Evolutionary conservation across 2,329 filamentous ascomycete genomes (phyloP).

Genomic region (Huntiella savannae): DNA sequence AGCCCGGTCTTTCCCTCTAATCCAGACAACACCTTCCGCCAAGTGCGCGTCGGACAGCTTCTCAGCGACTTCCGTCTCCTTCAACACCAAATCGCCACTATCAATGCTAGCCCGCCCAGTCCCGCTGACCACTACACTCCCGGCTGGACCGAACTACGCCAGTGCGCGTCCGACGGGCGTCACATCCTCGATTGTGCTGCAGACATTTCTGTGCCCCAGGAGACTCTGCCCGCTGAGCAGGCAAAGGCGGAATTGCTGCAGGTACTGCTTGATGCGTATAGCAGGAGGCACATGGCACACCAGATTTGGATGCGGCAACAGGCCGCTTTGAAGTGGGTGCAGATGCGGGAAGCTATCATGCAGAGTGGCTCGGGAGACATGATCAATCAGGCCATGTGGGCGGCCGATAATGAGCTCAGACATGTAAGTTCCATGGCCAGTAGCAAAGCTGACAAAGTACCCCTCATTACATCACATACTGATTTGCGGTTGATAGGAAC

Average conservation of each 20-base stretch:
- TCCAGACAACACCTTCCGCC: conserved; percentile 42
- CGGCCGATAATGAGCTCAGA: conserved; percentile 38
- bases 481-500: conserved; percentile 25
- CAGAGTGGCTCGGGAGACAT: conserved; percentile 22
- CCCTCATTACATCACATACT: not conserved
- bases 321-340: conserved; percentile 40
- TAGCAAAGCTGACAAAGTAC: too few relatives aligned
- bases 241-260: conserved; percentile 7
- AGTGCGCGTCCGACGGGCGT: conserved; percentile 43
- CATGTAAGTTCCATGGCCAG: conserved; percentile 24
- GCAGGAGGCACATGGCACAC: conserved; percentile 42
- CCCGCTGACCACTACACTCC: conserved; percentile 43
- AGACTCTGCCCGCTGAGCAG: conserved; percentile 13
- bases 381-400: conserved; percentile 26
- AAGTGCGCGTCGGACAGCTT: conserved; percentile 40
- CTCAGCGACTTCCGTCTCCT: conserved; percentile 42
- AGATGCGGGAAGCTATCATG: conserved; percentile 32
- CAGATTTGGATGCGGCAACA: conserved; percentile 45
- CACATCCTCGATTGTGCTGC: conserved; percentile 46
- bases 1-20: not conserved
- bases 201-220: conserved; percentile 37
- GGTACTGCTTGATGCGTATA: conserved; percentile 39
- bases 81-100: conserved; percentile 42
- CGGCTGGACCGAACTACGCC: conserved; percentile 41
- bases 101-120: conserved; percentile 33